phyloP scores from a whole-genome alignment of 352 stramenopile genomes.

The Phytophthora citrophthora region DNA sequence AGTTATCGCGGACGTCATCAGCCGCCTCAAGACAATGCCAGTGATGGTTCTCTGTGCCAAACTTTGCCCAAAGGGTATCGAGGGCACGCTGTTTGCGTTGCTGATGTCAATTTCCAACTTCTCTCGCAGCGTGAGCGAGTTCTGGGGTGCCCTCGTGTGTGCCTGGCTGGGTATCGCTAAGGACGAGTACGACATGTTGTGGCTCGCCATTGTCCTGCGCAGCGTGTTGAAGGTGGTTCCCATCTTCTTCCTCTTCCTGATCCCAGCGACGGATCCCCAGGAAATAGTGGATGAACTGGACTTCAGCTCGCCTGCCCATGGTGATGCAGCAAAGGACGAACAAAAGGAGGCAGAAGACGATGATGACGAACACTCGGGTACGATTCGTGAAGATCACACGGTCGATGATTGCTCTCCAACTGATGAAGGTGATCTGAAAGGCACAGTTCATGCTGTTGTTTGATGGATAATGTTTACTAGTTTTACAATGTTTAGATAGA shows the following conservation, averaged over 20 bases:
- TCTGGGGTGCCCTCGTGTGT: constrained; percentile 93
- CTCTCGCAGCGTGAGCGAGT: constrained; percentile 92
- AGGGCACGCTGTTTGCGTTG: constrained; percentile 96
- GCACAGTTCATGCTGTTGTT: constrained; percentile 22
- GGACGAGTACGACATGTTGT: constrained; percentile 92
- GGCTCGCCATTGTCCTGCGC: constrained; percentile 90
- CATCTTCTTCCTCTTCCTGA: constrained; percentile 90
- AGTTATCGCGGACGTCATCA: constrained; percentile 88
- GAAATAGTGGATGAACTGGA: constrained; percentile 77
- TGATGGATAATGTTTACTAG: constrained; percentile 22
- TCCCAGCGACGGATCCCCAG: constrained; percentile 76
- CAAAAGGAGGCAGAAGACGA: constrained; percentile 30
- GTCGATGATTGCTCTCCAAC: constrained; percentile 46
- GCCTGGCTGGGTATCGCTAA: constrained; percentile 90
- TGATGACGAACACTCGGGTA: constrained; percentile 41
- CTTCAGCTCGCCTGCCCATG: constrained; percentile 40
- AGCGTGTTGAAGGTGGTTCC: constrained; percentile 93
- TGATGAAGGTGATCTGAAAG: constrained; percentile 33
- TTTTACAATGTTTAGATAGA: constrained; percentile 26
- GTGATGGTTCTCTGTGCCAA: constrained; percentile 95
- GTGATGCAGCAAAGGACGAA: constrained; percentile 19
- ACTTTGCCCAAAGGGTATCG: constrained; percentile 95
- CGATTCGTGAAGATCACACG: constrained; percentile 51
- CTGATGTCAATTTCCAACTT: constrained; percentile 98
- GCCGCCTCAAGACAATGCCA: constrained; percentile 90